Base-by-base conservation (phyloP, 768 basidiomycete species). In the Kwoniella mangroviensis region DNA sequence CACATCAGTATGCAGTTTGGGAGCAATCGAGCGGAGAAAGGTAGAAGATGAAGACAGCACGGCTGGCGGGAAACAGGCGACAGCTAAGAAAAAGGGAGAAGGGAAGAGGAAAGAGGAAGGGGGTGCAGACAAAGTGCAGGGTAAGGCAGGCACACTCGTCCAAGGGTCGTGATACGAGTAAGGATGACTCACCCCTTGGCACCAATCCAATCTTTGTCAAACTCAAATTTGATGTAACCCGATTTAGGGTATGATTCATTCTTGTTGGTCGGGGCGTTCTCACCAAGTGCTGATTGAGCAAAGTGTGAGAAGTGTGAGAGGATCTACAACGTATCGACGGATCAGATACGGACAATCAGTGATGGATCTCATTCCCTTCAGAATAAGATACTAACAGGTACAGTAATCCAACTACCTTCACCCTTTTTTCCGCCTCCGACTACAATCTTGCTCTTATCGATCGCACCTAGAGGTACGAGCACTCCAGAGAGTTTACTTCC, bases 171-270 rank as follows among this genome's bases (percentile, higher is more conserved):
- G 28, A 28, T 22, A 43, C 43, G 26, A 6, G 15, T 9, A 49
- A 22, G 5, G 9, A 2, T 28, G 0, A 75, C 81, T 65, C 63
- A 80, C 81, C 67, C 81, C 70, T 82, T 80, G 28, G 81, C 81
- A 52, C 81, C 81, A 58, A 82, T 78, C 81, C 81, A 82, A 34
- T 80, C 79, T 65, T 77, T 80, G 74, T 82, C 81, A 68, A 82
- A 82, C 54, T 80, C 74, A 59, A 82, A 75, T 64, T 73, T 71
- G 76, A 82, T 79, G 22, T 67, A 65, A 9, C 81, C 81, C 12
- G 76, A 72, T 64, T 78, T 78, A n/a, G 73, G 68, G 43, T 51
- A 57, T 26, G 21, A 9, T 15, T 71, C 69, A 26, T 41, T 53
- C 43, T 70, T 61, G 53, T 63, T 66, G 0, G 21, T 9, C 17